A percentile compares a stretch with the other conserved stretches of the same genome.
These are phyloP conservation scores for Chaetomium olivaceum DNA, from an alignment of 2,329 filamentous ascomycete genomes.

Conservation along the genomic window DNA sequence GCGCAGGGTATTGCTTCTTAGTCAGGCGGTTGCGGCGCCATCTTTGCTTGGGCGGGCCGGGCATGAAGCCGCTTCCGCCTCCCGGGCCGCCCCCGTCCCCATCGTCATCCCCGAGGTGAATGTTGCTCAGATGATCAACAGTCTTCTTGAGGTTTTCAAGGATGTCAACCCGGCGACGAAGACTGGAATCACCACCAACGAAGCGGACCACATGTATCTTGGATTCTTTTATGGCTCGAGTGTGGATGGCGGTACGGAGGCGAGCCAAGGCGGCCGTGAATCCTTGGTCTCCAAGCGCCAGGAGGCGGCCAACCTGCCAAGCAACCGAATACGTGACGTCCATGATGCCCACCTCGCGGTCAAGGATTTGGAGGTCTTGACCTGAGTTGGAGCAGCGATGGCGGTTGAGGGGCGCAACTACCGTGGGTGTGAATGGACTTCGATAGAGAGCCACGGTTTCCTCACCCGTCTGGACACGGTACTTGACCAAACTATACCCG, in stretches of 20 bases:
- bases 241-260: background rate
- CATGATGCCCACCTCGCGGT: constrained; percentile 39
- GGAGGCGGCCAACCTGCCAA: constrained; percentile 40
- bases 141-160: background rate
- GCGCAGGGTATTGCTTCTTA: constrained; percentile 4
- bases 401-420: constrained; percentile 22
- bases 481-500: constrained; percentile 44
- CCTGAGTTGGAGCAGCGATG: constrained; percentile 38
- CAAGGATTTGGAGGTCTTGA: constrained; percentile 38
- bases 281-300: constrained; percentile 20
- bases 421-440: constrained; percentile 42
- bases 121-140: background rate
- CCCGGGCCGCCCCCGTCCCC: background rate
- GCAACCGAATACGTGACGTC: constrained; percentile 43
- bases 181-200: no score
- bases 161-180: no score
- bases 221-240: background rate
- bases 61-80: background rate
- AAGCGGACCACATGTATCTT: background rate
- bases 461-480: constrained; percentile 45
- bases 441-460: constrained; percentile 40
- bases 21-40: background rate
- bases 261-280: constrained; percentile 26
- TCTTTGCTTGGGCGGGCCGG: background rate
- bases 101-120: background rate